A percentile compares a stretch with the other conserved stretches of the same genome.
Evolutionary conservation across 2,329 filamentous ascomycete genomes (phyloP).

Genomic region (Diaporthe nobilis): DNA sequence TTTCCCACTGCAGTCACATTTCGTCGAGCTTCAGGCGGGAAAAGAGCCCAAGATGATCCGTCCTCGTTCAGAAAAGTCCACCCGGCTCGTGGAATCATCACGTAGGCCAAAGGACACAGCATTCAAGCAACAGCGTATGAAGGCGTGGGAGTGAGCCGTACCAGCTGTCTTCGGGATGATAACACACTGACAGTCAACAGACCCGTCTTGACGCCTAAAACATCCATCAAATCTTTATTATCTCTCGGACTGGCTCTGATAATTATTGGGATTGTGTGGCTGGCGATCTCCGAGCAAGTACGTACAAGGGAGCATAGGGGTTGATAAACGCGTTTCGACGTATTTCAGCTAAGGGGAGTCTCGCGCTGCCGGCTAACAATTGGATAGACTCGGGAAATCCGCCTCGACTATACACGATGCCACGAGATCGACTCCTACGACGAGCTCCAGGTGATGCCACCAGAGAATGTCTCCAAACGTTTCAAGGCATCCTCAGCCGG

Average conservation of each 20-base stretch:
- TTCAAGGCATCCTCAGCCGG: slow-evolving; percentile 7
- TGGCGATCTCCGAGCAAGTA: background rate
- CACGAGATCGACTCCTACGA: slow-evolving; percentile 1
- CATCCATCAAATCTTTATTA: background rate
- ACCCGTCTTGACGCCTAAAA: background rate
- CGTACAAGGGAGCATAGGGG: background rate
- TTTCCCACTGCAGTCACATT: too few species aligned
- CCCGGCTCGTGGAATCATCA: background rate
- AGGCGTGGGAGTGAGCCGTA: background rate
- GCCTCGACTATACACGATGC: background rate
- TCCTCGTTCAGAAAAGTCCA: background rate
- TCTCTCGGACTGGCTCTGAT: background rate
- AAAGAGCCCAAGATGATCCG: background rate
- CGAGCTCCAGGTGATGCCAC: slow-evolving; percentile 1
- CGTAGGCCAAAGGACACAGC: background rate
- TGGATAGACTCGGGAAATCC: background rate
- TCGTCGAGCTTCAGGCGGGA: background rate
- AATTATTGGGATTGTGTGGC: background rate
- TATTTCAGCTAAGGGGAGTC: background rate
- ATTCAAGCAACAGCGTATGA: slow-evolving; percentile 3
- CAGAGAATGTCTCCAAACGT: background rate
- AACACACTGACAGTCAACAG: background rate
- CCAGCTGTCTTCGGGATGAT: background rate
- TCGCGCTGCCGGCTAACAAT: background rate
- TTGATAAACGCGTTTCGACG: background rate